Percentiles rank a stretch among this genome's conserved stretches.
These are phyloP conservation scores for Prunus campanulata DNA, from an alignment of 306 rosid genomes.

Conservation along the genomic window DNA sequence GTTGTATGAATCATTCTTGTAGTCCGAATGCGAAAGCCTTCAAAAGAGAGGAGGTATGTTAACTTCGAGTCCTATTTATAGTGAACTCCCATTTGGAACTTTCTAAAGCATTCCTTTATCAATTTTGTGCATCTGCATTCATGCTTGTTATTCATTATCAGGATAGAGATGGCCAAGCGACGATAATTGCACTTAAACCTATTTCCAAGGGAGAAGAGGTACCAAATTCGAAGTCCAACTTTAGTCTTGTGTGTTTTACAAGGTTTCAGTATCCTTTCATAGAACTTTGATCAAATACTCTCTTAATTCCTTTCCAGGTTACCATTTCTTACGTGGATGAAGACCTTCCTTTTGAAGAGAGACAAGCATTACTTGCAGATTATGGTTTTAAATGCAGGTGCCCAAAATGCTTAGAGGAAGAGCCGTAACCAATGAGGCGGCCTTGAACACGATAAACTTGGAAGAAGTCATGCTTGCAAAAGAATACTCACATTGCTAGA, in stretches of 20 bases:
- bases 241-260: not conserved
- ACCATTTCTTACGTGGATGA: constrained; percentile 89
- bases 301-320: constrained; percentile 51
- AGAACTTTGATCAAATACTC: not conserved
- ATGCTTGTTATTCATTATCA: constrained; percentile 28
- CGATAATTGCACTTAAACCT: constrained; percentile 58
- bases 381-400: constrained; percentile 80
- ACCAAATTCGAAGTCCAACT: not conserved
- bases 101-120: not conserved
- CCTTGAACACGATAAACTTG: not conserved
- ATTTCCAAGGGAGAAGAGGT: constrained; percentile 87
- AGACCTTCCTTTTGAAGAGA: constrained; percentile 68
- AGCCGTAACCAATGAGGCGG: constrained; percentile 4
- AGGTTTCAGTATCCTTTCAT: not conserved
- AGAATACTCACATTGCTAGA: too few relatives aligned
- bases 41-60: constrained; percentile 85
- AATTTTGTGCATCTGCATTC: not conserved
- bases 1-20: constrained; percentile 97
- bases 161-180: constrained; percentile 97
- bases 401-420: constrained; percentile 60
- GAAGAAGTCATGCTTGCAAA: too few relatives aligned
- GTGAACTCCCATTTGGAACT: not conserved
- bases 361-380: constrained; percentile 83
- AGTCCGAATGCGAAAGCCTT: constrained; percentile 89
- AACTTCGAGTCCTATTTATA: not conserved